Conservation (phyloP, 345 rosid genomes). For the Pistacia integerrima region DNA sequence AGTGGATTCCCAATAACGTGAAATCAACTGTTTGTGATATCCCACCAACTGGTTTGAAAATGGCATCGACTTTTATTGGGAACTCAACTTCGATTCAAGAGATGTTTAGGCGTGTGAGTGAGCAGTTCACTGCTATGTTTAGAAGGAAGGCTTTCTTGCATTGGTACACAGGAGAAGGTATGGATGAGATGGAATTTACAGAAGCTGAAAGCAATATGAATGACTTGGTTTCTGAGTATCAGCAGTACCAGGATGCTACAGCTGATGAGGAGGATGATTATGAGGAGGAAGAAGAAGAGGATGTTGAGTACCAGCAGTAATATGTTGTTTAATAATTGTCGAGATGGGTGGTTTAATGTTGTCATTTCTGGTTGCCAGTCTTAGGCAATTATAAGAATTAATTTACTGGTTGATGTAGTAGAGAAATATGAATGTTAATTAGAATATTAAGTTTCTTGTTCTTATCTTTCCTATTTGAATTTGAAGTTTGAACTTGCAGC, state of each 20-base stretch:
- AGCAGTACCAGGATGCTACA: slow-evolving; percentile 58
- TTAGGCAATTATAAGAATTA: slow-evolving; percentile 24
- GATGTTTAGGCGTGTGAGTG: slow-evolving; percentile 48
- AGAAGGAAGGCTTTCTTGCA: slow-evolving; percentile 81
- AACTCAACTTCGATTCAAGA: slow-evolving; percentile 57
- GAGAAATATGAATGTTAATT: slow-evolving; percentile 16
- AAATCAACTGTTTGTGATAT: slow-evolving; percentile 54
- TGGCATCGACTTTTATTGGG: slow-evolving; percentile 55
- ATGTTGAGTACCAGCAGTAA: background rate
- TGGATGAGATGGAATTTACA: slow-evolving; percentile 77
- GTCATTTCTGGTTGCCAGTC: slow-evolving; percentile 25
- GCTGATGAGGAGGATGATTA: slow-evolving; percentile 44
- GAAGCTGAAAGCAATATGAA: slow-evolving; percentile 66
- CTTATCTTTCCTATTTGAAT: background rate
- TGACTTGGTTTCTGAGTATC: slow-evolving; percentile 55
- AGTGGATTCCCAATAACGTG: slow-evolving; percentile 68
- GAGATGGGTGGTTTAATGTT: background rate
- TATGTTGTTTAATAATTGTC: background rate
- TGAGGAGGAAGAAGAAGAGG: slow-evolving; percentile 42
- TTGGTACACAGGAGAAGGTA: slow-evolving; percentile 70
- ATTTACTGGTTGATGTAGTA: background rate
- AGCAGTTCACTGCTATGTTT: slow-evolving; percentile 69
- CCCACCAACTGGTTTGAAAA: slow-evolving; percentile 51
- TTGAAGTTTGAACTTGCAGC: background rate
- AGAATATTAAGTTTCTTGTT: background rate